These are phyloP conservation scores for Talaromyces trachyspermus DNA, from an alignment of 495 filamentous ascomycete genomes.

Conservation along the genomic window DNA sequence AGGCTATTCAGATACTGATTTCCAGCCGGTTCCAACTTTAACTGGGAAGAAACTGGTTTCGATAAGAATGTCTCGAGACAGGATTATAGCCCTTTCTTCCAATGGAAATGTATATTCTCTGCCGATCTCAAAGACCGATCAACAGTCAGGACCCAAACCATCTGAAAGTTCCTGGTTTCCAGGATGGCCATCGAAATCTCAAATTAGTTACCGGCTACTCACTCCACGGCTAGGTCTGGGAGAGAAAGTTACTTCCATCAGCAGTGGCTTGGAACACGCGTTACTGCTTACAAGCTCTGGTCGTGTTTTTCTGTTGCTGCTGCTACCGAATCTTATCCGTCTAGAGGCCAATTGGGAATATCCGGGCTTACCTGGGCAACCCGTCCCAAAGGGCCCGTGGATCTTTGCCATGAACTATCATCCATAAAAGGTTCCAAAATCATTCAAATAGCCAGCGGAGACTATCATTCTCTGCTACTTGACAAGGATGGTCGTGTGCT, in stretches of 20 bases:
- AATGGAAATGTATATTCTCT: constrained; percentile 82
- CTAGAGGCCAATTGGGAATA: constrained; percentile 78
- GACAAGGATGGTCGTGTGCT: constrained; percentile 72
- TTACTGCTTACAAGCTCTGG: constrained; percentile 79
- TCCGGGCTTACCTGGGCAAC: constrained; percentile 73
- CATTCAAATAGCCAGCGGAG: constrained; percentile 68
- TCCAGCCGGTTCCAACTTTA: constrained; percentile 60
- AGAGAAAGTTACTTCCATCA: constrained; percentile 68
- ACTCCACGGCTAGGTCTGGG: constrained; percentile 62
- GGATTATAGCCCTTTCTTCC: constrained; percentile 71
- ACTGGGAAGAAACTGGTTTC: constrained; percentile 72
- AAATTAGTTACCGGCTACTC: constrained; percentile 63
- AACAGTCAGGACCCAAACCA: constrained; percentile 53
- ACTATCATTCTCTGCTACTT: constrained; percentile 75
- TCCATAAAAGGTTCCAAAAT: constrained; percentile 58
- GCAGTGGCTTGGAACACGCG: constrained; percentile 74
- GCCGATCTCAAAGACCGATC: constrained; percentile 66
- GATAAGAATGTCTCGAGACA: constrained; percentile 67
- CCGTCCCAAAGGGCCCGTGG: constrained; percentile 68
- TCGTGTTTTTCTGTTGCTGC: constrained; percentile 81
- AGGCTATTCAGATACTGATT: constrained; percentile 54
- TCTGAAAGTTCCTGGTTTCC: constrained; percentile 66
- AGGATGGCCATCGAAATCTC: constrained; percentile 54
- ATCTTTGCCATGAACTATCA: constrained; percentile 68
- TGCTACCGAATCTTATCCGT: constrained; percentile 68